These are phyloP conservation scores for Phylloboletellus chloephorus DNA, from an alignment of 1,284 basidiomycete species.

Conservation along the genomic window DNA sequence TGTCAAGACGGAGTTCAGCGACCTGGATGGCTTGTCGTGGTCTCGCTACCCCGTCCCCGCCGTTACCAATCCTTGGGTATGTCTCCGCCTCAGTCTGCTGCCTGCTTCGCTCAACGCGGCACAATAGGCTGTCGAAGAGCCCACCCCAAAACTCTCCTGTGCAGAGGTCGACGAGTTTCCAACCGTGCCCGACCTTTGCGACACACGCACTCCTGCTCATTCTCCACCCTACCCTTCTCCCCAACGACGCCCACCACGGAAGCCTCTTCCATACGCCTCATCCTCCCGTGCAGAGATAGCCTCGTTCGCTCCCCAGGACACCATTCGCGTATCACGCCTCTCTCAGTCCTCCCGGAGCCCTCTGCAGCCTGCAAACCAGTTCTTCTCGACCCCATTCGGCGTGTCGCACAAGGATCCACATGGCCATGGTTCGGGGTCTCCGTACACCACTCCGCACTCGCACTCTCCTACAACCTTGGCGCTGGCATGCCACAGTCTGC, in stretches of 20 bases:
- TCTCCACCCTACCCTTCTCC: slow-evolving; percentile 14
- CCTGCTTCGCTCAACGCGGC: slow-evolving; percentile 3
- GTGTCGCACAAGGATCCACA: slow-evolving; percentile 13
- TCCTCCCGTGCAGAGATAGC: slow-evolving; percentile 34
- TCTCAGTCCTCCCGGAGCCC: slow-evolving; percentile 18
- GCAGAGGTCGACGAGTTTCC: slow-evolving; percentile 21
- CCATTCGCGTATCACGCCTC: slow-evolving; percentile 34
- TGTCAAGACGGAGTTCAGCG: slow-evolving; percentile 46
- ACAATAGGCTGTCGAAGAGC: slow-evolving; percentile 23
- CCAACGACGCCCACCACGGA: slow-evolving; percentile 5
- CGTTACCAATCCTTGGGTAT: slow-evolving; percentile 24
- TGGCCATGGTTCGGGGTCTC: slow-evolving; percentile 2
- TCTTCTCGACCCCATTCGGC: slow-evolving; percentile 10
- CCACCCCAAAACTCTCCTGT: slow-evolving; percentile 24
- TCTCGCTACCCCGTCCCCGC: slow-evolving; percentile 25
- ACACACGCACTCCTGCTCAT: slow-evolving; percentile 6
- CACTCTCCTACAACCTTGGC: slow-evolving; percentile 13
- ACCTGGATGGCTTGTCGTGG: slow-evolving; percentile 47
- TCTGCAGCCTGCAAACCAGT: slow-evolving; percentile 26
- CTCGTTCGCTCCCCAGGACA: slow-evolving; percentile 33
- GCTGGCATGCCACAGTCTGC: slow-evolving; percentile 14
- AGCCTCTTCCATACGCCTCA: slow-evolving; percentile 24
- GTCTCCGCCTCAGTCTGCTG: slow-evolving; percentile 8
- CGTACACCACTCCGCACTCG: slow-evolving; percentile 7
- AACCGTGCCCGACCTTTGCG: slow-evolving; percentile 4